Evolutionary conservation across 83 land plant genomes (phyloP), one percentile per base, ranked within the genome.

Genomic region (Larix sibirica): DNA sequence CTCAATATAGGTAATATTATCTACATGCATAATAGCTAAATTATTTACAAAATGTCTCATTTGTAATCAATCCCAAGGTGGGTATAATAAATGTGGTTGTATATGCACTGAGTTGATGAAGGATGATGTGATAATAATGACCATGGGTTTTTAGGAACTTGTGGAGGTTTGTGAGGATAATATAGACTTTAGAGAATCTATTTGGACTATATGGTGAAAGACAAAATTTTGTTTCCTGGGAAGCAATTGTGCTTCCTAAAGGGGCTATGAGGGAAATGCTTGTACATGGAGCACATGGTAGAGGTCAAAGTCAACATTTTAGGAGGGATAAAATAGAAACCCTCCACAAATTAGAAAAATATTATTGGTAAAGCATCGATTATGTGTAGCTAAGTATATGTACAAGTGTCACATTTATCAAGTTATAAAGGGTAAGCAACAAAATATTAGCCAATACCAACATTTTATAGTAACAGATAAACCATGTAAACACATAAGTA

Each of bases 101-200:
- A 4, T 62, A 69, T 33, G 77, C 83, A 20, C 60, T 81, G 9
- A 70, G 83, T 70, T 59, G 21, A 16, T 20, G 77, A 81, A 75
- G 62, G 33, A 54, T 56, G 7, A 24, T 56, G 26, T 9, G 63
- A 70, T 33, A 26, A 70, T 33, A 10, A 28, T 70, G 23, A 70
- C 64, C 16, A 36, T 56, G 33, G 47, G 63, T 21, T 69, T 70
- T 26, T 40, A 70, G 60, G 33, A 60, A 60, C 59, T 70, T 4
- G 70, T 42, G 84, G 79, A 82, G 5, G 23, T 75, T 73, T 75
- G 23, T 58, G 42, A 42, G 12, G 66, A 33, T 24, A 68, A 82
- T 75, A 50, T 42, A 21, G 50, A 31, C 64, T 75, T 74, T 23
- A 24, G 50, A 33, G 84, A 18, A 12, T 20, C 62, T 36, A 33